Evolutionary conservation across 2,329 filamentous ascomycete genomes (phyloP).

Genomic region (Colletotrichum camelliae): DNA sequence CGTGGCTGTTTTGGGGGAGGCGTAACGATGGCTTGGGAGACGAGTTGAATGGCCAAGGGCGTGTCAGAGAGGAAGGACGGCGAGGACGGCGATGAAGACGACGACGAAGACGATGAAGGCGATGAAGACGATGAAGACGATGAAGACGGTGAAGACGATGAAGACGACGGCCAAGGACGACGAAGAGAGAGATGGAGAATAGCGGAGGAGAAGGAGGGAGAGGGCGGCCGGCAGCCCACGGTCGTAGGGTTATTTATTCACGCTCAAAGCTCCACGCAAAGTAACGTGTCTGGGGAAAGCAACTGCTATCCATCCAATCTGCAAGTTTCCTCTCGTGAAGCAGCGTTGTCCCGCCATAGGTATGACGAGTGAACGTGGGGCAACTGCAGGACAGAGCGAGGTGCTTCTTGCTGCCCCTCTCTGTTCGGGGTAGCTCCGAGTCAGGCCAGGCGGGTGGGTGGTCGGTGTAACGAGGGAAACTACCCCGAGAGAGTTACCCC

Average conservation of each 20-base stretch:
- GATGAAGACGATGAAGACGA: neutral
- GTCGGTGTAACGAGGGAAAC: neutral
- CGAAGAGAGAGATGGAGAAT: neutral
- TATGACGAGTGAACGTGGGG: constrained; percentile 17
- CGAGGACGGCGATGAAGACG: neutral
- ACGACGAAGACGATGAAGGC: neutral
- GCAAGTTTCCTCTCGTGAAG: constrained; percentile 13
- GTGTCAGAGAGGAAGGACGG: neutral
- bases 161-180: neutral
- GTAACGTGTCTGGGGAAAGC: neutral
- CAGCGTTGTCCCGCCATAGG: constrained; percentile 5
- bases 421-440: constrained; percentile 20
- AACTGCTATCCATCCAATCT: neutral
- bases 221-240: neutral
- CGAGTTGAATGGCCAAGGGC: neutral
- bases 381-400: neutral
- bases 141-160: neutral
- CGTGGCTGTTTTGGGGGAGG: neutral
- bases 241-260: constrained; percentile 13
- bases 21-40: neutral
- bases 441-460: neutral
- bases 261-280: constrained; percentile 7
- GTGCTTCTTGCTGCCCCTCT: neutral
- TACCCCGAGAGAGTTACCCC: neutral
- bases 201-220: neutral